A percentile compares a stretch with the other conserved stretches of the same genome.
Conservation (phyloP, 2,329 filamentous ascomycete genomes). For the Colletotrichum paranaense region DNA sequence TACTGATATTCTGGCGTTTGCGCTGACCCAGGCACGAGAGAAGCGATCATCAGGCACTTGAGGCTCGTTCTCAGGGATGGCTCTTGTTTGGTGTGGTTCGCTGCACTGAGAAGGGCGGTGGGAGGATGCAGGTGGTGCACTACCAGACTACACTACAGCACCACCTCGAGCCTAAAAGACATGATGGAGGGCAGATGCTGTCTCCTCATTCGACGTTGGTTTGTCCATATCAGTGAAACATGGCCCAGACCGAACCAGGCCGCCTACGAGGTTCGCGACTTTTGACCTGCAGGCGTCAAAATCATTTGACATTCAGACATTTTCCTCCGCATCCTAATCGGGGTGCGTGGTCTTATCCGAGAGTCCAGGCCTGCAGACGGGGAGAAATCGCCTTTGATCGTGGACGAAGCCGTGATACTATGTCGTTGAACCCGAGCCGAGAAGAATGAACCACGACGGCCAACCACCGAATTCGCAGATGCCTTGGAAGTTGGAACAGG, state of each 20-base stretch:
- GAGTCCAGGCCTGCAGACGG: slow-evolving; percentile 3
- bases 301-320: slow-evolving; percentile 22
- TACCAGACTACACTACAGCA: background rate
- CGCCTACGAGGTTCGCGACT: slow-evolving; percentile 20
- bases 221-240: slow-evolving; percentile 35
- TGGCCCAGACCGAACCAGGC: slow-evolving; percentile 28
- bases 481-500: background rate
- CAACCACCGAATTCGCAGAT: slow-evolving; percentile 2
- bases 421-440: background rate
- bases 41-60: slow-evolving; percentile 34
- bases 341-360: background rate
- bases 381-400: background rate
- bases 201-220: slow-evolving; percentile 27
- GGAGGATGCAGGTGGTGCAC: slow-evolving; percentile 30
- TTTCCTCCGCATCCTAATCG: slow-evolving; percentile 4
- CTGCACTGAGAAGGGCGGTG: slow-evolving; percentile 27
- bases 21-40: slow-evolving; percentile 32
- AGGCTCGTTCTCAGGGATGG: slow-evolving; percentile 32
- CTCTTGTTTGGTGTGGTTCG: slow-evolving; percentile 13
- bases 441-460: slow-evolving; percentile 1
- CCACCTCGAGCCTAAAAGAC: slow-evolving; percentile 22
- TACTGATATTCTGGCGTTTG: background rate
- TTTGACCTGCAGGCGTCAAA: slow-evolving; percentile 24
- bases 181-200: slow-evolving; percentile 30
- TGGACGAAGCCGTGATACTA: background rate